Conservation (phyloP, 2,329 filamentous ascomycete genomes). For the Pestalotiopsis sp. region DNA sequence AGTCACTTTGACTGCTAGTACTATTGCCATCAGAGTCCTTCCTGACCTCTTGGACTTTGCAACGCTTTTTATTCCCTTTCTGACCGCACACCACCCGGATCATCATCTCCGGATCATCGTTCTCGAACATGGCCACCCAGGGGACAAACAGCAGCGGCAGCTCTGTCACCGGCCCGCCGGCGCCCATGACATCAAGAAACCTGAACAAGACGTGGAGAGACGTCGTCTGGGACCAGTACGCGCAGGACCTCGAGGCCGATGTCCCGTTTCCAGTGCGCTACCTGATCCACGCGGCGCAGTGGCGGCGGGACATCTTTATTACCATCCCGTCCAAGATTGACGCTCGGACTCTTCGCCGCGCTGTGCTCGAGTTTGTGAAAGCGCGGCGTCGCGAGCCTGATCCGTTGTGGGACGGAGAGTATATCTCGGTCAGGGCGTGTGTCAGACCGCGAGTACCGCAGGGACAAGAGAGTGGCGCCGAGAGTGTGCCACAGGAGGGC, state of each 20-base stretch:
- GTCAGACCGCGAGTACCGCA: not conserved
- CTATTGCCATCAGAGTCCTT: not conserved
- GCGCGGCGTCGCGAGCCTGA: not conserved
- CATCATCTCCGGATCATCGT: not conserved
- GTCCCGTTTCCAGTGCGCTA: not conserved
- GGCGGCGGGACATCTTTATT: not conserved
- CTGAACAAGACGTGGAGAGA: slow-evolving; percentile 3
- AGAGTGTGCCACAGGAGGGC: not conserved
- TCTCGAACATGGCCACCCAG: not conserved
- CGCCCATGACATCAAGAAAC: not conserved
- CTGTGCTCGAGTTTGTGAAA: not conserved
- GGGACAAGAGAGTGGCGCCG: not conserved
- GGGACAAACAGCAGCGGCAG: not conserved
- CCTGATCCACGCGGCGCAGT: not conserved
- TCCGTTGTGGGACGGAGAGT: not conserved
- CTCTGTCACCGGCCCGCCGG: not conserved
- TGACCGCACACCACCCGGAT: too few relatives aligned
- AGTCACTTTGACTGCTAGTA: too few relatives aligned
- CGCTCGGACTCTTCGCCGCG: not conserved
- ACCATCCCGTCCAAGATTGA: not conserved
- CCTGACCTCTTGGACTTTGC: not conserved
- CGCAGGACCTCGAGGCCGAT: not conserved
- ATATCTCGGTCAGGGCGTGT: not conserved
- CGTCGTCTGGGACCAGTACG: not conserved
- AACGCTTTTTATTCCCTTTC: too few relatives aligned